Evolutionary conservation across 345 rosid species (phyloP).

Genomic region (Cochlearia excelsa): DNA sequence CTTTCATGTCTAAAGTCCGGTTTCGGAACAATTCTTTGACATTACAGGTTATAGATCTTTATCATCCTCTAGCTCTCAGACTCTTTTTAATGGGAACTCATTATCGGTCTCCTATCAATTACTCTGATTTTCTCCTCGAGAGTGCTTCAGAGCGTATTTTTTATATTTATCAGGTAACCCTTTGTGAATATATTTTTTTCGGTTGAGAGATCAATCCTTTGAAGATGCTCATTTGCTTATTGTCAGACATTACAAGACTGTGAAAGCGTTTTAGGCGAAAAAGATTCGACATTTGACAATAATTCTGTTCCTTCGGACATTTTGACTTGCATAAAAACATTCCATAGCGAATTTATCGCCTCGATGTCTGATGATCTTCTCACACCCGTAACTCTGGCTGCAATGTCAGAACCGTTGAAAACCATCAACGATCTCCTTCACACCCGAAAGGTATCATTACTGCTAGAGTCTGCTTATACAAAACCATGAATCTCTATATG

Average conservation of each 20-base stretch:
- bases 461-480: slow-evolving; percentile 2
- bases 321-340: slow-evolving; percentile 42
- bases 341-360: slow-evolving; percentile 51
- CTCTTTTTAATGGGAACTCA: slow-evolving; percentile 88
- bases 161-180: slow-evolving; percentile 82
- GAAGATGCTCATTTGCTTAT: slow-evolving; percentile 12
- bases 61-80: slow-evolving; percentile 84
- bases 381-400: slow-evolving; percentile 76
- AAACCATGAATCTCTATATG: background rate
- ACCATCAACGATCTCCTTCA: slow-evolving; percentile 77
- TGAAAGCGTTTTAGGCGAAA: slow-evolving; percentile 54
- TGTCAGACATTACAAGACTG: slow-evolving; percentile 78
- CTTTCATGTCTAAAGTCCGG: background rate
- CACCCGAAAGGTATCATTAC: slow-evolving; percentile 61
- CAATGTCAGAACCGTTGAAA: slow-evolving; percentile 81
- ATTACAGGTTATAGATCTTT: slow-evolving; percentile 68
- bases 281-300: slow-evolving; percentile 31
- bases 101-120: slow-evolving; percentile 91
- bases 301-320: slow-evolving; percentile 52
- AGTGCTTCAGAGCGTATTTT: slow-evolving; percentile 91
- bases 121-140: slow-evolving; percentile 76
- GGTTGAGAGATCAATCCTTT: background rate
- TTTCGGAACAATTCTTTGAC: background rate
- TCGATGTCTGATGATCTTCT: slow-evolving; percentile 96
- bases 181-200: background rate